Percentiles rank a stretch among this genome's conserved stretches.
phyloP scores from a whole-genome alignment of 1,284 basidiomycete genomes.

The Testicularia cyperi region DNA sequence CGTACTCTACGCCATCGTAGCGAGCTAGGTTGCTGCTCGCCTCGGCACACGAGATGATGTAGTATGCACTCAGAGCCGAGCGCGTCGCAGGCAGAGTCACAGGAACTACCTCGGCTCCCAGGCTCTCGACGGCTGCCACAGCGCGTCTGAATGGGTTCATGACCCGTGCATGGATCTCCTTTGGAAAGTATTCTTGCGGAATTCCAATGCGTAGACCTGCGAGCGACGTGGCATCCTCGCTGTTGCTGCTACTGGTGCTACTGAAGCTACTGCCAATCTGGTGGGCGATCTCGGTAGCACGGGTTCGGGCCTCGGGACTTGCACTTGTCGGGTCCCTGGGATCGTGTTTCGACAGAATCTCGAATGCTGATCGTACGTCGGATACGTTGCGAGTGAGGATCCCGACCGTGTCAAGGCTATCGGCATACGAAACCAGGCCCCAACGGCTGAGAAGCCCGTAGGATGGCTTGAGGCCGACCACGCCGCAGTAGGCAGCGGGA shows the following conservation, averaged over 20 bases:
- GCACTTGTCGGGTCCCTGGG: slow-evolving; percentile 76
- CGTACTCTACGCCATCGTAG: slow-evolving; percentile 77
- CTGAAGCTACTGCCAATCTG: background rate
- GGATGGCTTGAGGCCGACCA: slow-evolving; percentile 89
- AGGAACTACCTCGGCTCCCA: slow-evolving; percentile 72
- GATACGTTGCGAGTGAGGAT: slow-evolving; percentile 69
- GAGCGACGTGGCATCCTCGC: too few species aligned
- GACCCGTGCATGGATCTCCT: slow-evolving; percentile 68
- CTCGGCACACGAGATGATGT: slow-evolving; percentile 89
- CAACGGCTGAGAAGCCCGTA: slow-evolving; percentile 87
- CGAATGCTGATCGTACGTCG: slow-evolving; percentile 68
- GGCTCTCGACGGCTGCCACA: slow-evolving; percentile 65
- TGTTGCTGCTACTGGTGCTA: too few species aligned
- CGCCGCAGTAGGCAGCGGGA: slow-evolving; percentile 89
- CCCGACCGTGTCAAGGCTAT: slow-evolving; percentile 92
- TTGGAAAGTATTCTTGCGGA: slow-evolving; percentile 79
- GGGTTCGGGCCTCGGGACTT: slow-evolving; percentile 20
- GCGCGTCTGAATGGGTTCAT: slow-evolving; percentile 64
- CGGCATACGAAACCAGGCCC: slow-evolving; percentile 90
- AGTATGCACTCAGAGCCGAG: slow-evolving; percentile 87
- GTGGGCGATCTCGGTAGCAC: slow-evolving; percentile 4
- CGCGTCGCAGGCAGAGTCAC: slow-evolving; percentile 77
- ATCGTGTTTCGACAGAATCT: slow-evolving; percentile 71
- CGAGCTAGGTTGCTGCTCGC: slow-evolving; percentile 89
- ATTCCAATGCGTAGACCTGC: slow-evolving; percentile 68